Conservation (phyloP, 495 filamentous ascomycete species). For the Tuber aestivum region DNA sequence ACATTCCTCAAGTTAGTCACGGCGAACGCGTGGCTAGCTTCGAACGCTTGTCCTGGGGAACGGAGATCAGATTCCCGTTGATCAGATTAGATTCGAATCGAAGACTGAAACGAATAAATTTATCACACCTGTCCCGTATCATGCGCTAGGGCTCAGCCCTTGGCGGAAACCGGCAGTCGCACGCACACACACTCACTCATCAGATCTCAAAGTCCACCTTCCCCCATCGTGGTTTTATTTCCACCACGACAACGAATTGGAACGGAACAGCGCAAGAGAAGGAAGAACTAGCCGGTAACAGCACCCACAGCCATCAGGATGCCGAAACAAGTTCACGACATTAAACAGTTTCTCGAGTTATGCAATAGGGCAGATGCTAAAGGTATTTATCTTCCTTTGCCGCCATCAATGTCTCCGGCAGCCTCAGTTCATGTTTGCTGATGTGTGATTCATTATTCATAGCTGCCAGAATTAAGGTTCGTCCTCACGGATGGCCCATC, state of each 20-base stretch:
- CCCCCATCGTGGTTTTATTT: constrained; percentile 14
- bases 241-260: neutral
- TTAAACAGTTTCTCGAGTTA: constrained; percentile 99
- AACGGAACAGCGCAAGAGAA: constrained; percentile 10
- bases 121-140: too few species aligned
- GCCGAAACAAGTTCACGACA: constrained; percentile 96
- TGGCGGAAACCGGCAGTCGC: constrained; percentile 13
- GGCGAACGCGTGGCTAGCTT: neutral
- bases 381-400: constrained; percentile 56
- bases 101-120: neutral
- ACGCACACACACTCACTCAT: constrained; percentile 26
- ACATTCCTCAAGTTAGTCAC: neutral
- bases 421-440: neutral
- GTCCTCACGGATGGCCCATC: constrained; percentile 8
- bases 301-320: constrained; percentile 54
- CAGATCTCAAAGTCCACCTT: constrained; percentile 13
- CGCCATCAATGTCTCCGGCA: neutral
- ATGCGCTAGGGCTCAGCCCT: neutral
- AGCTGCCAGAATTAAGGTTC: constrained; percentile 43
- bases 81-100: neutral
- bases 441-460: constrained; percentile 10
- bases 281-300: constrained; percentile 35
- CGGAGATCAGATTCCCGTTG: neutral
- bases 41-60: neutral
- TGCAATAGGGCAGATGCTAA: constrained; percentile 97